Evolutionary conservation across 495 filamentous ascomycete species (phyloP).

Genomic region (Xylaria scruposa): DNA sequence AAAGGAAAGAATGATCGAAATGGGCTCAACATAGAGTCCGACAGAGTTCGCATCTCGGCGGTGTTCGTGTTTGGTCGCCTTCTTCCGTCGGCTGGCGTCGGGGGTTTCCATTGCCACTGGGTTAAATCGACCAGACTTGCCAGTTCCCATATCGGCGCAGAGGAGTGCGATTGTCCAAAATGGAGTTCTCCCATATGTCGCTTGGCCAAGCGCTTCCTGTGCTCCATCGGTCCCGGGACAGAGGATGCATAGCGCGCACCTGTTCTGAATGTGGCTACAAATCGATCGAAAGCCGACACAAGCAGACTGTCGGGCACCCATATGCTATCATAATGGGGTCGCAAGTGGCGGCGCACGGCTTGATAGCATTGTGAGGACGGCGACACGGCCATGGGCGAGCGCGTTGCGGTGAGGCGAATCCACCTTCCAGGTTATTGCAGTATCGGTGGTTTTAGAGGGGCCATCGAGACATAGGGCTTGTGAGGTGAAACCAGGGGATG

Average conservation of each 20-base stretch:
- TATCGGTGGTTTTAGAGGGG: slow-evolving; percentile 10
- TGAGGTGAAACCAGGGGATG: background rate
- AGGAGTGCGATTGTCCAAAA: slow-evolving; percentile 42
- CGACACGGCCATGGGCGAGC: slow-evolving; percentile 42
- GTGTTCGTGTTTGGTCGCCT: slow-evolving; percentile 13
- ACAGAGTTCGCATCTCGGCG: background rate
- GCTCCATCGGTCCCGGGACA: slow-evolving; percentile 58
- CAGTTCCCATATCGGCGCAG: slow-evolving; percentile 48
- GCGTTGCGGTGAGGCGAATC: background rate
- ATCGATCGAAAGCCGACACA: slow-evolving; percentile 47
- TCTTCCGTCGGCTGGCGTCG: slow-evolving; percentile 33
- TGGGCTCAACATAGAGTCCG: background rate
- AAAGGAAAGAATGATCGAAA: background rate
- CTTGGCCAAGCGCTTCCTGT: slow-evolving; percentile 58
- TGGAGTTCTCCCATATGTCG: slow-evolving; percentile 56
- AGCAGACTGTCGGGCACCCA: slow-evolving; percentile 56
- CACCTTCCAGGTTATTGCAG: slow-evolving; percentile 15
- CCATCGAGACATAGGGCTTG: slow-evolving; percentile 7
- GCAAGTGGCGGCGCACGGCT: slow-evolving; percentile 46
- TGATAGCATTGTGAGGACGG: slow-evolving; percentile 49
- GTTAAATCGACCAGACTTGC: slow-evolving; percentile 47
- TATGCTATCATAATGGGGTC: slow-evolving; percentile 41
- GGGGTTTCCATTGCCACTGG: slow-evolving; percentile 59
- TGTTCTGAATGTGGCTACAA: slow-evolving; percentile 39
- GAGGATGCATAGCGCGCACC: slow-evolving; percentile 36